A percentile compares a stretch with the other conserved stretches of the same genome.
Evolutionary conservation across 352 stramenopile genomes (phyloP).

Genomic region (Aphanomyces astaci): DNA sequence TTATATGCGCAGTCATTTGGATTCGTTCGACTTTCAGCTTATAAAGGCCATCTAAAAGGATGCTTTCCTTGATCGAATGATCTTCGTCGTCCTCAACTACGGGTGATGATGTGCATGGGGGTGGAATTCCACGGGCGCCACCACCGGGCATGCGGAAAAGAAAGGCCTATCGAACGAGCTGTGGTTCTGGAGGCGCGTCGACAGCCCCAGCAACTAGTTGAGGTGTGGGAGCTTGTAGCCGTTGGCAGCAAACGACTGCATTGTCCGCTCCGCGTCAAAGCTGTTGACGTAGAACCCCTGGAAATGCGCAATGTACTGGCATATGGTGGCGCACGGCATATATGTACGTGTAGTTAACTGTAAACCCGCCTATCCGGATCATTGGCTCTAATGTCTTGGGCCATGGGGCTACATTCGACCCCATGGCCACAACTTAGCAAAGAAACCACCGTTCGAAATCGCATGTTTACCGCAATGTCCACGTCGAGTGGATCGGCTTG

Average conservation of each 20-base stretch:
- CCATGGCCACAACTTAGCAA: too few species aligned
- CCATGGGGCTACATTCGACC: conserved; percentile 37
- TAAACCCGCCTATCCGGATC: conserved; percentile 71
- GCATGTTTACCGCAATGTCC: conserved; percentile 47
- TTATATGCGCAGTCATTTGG: too few species aligned
- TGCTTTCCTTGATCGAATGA: too few species aligned
- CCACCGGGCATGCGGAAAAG: conserved; percentile 59
- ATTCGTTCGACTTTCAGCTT: too few species aligned
- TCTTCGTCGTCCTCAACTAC: too few species aligned
- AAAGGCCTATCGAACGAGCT: conserved; percentile 66
- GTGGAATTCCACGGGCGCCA: conserved; percentile 16
- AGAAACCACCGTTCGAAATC: neutral
- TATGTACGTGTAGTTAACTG: too few species aligned
- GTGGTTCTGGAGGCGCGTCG: conserved; percentile 61
- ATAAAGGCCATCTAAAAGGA: too few species aligned
- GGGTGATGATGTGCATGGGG: too few species aligned
- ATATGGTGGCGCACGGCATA: conserved; percentile 68
- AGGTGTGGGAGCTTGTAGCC: conserved; percentile 37
- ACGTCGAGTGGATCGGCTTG: conserved; percentile 68
- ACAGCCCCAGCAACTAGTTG: conserved; percentile 59
- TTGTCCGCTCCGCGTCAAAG: conserved; percentile 65
- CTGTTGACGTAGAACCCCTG: conserved; percentile 78
- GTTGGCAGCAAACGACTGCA: conserved; percentile 60
- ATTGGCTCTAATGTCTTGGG: conserved; percentile 56
- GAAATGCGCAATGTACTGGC: conserved; percentile 67